Conservation (phyloP, 75 land plant species). For the Azolla pinnata region DNA sequence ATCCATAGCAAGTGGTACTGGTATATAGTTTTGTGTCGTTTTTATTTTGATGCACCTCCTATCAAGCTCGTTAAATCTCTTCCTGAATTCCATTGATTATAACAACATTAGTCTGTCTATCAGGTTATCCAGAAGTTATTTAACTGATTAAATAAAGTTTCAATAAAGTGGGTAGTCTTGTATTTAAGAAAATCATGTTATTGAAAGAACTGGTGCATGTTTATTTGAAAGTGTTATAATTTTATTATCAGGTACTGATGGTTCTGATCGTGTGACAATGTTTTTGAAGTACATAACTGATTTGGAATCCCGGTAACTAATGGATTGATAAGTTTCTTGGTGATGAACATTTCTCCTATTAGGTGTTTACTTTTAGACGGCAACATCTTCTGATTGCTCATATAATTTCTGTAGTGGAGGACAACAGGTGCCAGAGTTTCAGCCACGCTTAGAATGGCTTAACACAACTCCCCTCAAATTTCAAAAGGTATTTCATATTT, state of each 20-base stretch:
- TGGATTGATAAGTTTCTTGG: neutral
- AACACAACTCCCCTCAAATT: constrained; percentile 78
- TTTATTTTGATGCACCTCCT: too few species aligned
- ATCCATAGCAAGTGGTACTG: constrained; percentile 42
- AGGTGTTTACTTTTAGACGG: neutral
- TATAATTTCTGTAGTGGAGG: constrained; percentile 53
- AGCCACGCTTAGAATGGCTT: constrained; percentile 81
- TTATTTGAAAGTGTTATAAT: neutral
- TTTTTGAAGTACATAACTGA: constrained; percentile 70
- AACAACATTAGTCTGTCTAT: neutral
- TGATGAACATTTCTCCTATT: neutral
- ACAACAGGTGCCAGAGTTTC: constrained; percentile 74
- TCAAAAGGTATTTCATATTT: constrained; percentile 38
- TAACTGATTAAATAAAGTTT: too few species aligned
- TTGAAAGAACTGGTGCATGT: neutral
- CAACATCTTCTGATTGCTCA: too few species aligned
- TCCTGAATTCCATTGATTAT: neutral
- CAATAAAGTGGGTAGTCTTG: too few species aligned
- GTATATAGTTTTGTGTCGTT: too few species aligned
- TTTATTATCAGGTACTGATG: constrained; percentile 43
- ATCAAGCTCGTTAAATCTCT: neutral
- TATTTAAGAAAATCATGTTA: too few species aligned
- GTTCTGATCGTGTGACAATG: constrained; percentile 38
- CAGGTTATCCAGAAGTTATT: too few species aligned
- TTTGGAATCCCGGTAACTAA: constrained; percentile 50